Evolutionary conservation across 139 green algal species (phyloP).

Genomic region (Medakamo hakoo): DNA sequence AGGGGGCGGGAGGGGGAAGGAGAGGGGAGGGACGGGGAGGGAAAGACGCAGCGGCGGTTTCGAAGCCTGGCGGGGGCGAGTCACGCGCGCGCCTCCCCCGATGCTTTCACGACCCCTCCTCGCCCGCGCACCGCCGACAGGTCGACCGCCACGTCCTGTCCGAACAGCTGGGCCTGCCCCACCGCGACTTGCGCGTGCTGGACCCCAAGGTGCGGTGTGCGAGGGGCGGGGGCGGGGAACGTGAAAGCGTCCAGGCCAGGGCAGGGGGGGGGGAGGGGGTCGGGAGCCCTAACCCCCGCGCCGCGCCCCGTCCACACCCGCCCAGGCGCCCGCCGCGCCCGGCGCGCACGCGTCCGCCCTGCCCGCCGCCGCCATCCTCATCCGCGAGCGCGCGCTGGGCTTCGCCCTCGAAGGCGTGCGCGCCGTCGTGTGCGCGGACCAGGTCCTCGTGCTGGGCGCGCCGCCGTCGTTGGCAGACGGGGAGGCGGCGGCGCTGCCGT

Average conservation of each 20-base stretch:
- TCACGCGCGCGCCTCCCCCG: too few relatives aligned
- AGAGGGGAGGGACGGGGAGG: too few relatives aligned
- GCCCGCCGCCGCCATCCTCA: slow-evolving; percentile 9
- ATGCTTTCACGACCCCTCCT: too few relatives aligned
- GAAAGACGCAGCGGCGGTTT: too few relatives aligned
- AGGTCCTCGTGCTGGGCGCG: slow-evolving; percentile 22
- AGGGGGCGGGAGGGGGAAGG: too few relatives aligned
- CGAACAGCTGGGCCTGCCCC: slow-evolving; percentile 14
- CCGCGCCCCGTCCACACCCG: not conserved
- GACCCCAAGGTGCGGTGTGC: slow-evolving; percentile 13
- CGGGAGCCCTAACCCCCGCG: not conserved
- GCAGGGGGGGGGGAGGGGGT: not conserved
- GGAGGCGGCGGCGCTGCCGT: too few relatives aligned
- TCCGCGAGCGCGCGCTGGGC: slow-evolving; percentile 18
- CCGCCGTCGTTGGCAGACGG: not conserved
- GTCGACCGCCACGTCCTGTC: slow-evolving; percentile 21
- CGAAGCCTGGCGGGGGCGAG: too few relatives aligned
- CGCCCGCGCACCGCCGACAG: too few relatives aligned
- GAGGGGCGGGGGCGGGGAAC: too few relatives aligned
- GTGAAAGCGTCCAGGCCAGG: too few relatives aligned
- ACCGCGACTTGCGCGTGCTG: slow-evolving; percentile 20
- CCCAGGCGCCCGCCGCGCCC: not conserved
- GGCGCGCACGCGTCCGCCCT: not conserved
- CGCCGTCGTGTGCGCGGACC: slow-evolving; percentile 11
- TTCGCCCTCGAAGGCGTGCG: slow-evolving; percentile 18